Conservation (phyloP, 2,329 filamentous ascomycete species). For the Aspergillus sergii region DNA sequence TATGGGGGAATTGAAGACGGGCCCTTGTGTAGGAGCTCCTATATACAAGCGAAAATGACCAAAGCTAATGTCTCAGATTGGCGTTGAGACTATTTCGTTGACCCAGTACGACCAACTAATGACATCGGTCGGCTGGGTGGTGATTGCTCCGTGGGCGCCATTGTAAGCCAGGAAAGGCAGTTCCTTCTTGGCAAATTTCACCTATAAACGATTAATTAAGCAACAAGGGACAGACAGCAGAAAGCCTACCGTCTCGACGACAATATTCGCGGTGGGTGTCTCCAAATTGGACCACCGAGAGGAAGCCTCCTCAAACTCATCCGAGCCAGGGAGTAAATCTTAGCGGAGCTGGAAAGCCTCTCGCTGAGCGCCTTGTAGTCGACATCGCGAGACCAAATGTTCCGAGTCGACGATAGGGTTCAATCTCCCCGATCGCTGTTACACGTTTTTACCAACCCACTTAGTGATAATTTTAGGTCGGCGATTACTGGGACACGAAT, state of each 20-base stretch:
- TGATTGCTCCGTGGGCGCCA: slow-evolving; percentile 56
- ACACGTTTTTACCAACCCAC: no score
- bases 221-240: no score
- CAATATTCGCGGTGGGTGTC: slow-evolving; percentile 48
- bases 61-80: no score
- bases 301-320: slow-evolving; percentile 41
- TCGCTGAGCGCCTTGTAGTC: slow-evolving; percentile 18
- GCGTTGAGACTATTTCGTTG: no score
- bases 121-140: slow-evolving; percentile 48
- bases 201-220: slow-evolving; percentile 35
- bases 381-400: slow-evolving; percentile 10
- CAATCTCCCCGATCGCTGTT: no score
- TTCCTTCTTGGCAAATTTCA: slow-evolving; percentile 50
- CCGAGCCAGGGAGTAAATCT: slow-evolving; percentile 48
- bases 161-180: slow-evolving; percentile 58
- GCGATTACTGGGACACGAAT: no score
- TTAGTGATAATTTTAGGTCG: no score
- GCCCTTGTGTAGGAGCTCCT: no score
- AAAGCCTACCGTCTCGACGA: slow-evolving; percentile 44
- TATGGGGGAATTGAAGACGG: no score
- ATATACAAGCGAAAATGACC: no score
- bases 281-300: slow-evolving; percentile 52
- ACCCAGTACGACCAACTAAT: slow-evolving; percentile 51
- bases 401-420: no score
- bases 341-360: slow-evolving; percentile 39